Evolutionary conservation across 371 early-diverging fungal genomes (phyloP).

Genomic region (Haplosporangium sp.): DNA sequence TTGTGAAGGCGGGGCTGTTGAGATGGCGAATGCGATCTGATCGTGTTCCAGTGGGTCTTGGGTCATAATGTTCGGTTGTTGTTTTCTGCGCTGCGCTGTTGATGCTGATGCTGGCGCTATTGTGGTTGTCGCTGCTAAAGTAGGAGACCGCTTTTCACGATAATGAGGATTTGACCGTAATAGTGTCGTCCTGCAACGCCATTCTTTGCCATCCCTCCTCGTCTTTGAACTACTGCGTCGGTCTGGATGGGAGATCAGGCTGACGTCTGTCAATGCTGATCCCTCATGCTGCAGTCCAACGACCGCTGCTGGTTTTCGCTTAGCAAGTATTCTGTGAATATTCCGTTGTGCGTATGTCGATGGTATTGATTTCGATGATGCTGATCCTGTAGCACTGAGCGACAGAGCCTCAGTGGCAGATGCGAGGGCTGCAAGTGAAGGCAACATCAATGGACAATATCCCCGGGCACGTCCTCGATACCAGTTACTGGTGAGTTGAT

Average conservation of each 20-base stretch:
- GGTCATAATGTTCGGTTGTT: constrained; percentile 51
- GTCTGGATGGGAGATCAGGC: constrained; percentile 29
- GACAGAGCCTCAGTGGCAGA: constrained; percentile 17
- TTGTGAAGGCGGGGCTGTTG: not conserved
- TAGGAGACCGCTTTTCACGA: constrained; percentile 23
- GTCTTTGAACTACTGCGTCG: not conserved
- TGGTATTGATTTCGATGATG: not conserved
- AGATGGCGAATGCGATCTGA: constrained; percentile 25
- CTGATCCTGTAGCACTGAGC: not conserved
- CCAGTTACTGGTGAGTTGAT: constrained; percentile 67
- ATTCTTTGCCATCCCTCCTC: not conserved
- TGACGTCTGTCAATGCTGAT: constrained; percentile 60
- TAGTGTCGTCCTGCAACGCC: constrained; percentile 19
- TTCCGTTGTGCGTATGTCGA: constrained; percentile 19
- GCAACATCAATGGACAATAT: constrained; percentile 55
- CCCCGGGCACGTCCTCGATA: constrained; percentile 58
- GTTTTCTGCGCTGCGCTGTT: constrained; percentile 6
- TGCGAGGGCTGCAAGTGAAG: constrained; percentile 13
- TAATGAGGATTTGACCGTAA: constrained; percentile 69
- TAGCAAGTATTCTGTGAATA: constrained; percentile 16
- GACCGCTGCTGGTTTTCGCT: constrained; percentile 38
- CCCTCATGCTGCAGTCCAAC: constrained; percentile 67
- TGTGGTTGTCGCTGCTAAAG: not conserved
- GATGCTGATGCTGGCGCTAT: not conserved
- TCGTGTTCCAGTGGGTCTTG: constrained; percentile 37